Evolutionary conservation across 805 yeast species (phyloP), one percentile per base, ranked within the genome.

Genomic region (Yarrowia sp.): DNA sequence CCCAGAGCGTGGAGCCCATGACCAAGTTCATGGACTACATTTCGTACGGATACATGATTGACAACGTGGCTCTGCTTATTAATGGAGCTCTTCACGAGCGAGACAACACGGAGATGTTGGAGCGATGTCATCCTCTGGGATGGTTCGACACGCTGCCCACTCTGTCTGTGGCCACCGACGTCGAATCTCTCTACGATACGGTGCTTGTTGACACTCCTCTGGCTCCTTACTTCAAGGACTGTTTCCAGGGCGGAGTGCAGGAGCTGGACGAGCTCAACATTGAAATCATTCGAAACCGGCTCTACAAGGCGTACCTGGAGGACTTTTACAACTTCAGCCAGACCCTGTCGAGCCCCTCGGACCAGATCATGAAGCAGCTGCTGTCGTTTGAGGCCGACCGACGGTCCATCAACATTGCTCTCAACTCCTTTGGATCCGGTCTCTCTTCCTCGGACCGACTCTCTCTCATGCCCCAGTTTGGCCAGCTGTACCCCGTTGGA

Each of bases 101-200:
- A 72, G 97, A 96, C 76, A 86, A 90, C 72, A 78, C 85, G 44
- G 99, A 95, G 73, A 88, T 96, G 62, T 82, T 95, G 72, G 85
- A 86, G 66, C 86, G 97, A 74, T 92, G 97, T 75, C 96, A 95
- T 75, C 99, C 99, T 0, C 81, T 95, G 70, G 99, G 99, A 49
- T 92, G 98, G 97, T 95, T 95, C 73, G 99, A 95, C 71, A 93
- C 98, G 8, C 83, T 95, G 70, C 99, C 99, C 36, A 93, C 98
- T 0, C 81, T 95, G 66, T 85, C 95, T 16, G 95, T 93, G 58
- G 98, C 98, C 54, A 91, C 97, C 1, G 98, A 93, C 76, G 85
- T 93, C 65, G 97, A 92, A 71, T 85, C 95, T n/a, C 82, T 95
- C 71, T 95, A 93, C 78, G 88, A 88, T 71, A 89, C 96, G 0